Percentiles rank a stretch among this genome's conserved stretches.
These are phyloP conservation scores for Amanita exitialis DNA, from an alignment of 768 basidiomycete genomes.

Conservation along the genomic window DNA sequence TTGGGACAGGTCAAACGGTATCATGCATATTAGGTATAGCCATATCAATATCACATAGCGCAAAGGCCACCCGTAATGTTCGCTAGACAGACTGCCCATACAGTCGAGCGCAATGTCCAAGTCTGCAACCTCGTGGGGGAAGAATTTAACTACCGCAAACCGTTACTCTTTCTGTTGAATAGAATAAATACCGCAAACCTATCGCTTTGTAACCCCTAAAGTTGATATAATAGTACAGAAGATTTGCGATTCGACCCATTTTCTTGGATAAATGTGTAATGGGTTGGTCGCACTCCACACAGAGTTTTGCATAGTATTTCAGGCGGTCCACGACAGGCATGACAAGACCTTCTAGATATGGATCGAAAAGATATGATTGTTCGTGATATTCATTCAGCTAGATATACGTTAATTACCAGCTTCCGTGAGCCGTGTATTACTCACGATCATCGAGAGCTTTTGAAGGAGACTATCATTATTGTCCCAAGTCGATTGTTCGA, in stretches of 20 bases:
- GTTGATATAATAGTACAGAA: constrained; percentile 79
- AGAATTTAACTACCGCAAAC: constrained; percentile 66
- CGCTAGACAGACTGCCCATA: constrained; percentile 33
- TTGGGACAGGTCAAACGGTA: constrained; percentile 85
- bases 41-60: constrained; percentile 82
- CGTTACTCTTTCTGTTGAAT: constrained; percentile 9
- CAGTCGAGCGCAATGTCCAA: constrained; percentile 66
- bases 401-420: not conserved
- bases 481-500: constrained; percentile 25
- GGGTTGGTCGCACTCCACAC: not conserved
- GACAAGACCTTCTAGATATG: constrained; percentile 73
- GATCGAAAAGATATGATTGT: constrained; percentile 87
- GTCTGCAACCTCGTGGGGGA: constrained; percentile 86
- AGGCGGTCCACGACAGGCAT: constrained; percentile 61
- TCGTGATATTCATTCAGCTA: constrained; percentile 90
- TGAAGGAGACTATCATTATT: constrained; percentile 30
- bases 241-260: constrained; percentile 10
- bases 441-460: constrained; percentile 41
- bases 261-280: not conserved
- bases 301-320: constrained; percentile 38
- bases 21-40: constrained; percentile 90
- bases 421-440: constrained; percentile 14
- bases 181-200: constrained; percentile 43
- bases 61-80: constrained; percentile 58
- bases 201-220: constrained; percentile 87